A percentile compares a stretch with the other conserved stretches of the same genome.
Evolutionary conservation across 1,284 basidiomycete species (phyloP).

Genomic region (Trametes sp.): DNA sequence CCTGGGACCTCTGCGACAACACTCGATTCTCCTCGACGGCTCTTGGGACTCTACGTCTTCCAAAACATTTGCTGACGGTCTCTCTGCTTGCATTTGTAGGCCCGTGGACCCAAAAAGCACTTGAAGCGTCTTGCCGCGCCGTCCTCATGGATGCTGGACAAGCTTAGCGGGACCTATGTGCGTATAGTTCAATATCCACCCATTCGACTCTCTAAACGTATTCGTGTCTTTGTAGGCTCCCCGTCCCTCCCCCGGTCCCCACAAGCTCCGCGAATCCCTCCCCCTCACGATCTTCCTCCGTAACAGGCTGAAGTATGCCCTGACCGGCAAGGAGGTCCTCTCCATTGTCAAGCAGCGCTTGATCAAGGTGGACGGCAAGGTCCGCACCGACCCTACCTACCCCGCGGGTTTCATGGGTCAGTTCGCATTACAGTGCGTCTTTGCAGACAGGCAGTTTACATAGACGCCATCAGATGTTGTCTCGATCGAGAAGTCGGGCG

Average conservation of each 20-base stretch:
- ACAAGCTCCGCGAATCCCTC: slow-evolving; percentile 98
- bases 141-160: slow-evolving; percentile 99
- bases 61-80: slow-evolving; percentile 31
- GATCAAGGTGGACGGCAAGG: slow-evolving; percentile 99
- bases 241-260: slow-evolving; percentile 96
- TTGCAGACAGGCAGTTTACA: not conserved
- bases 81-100: slow-evolving; percentile 54
- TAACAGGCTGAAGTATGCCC: slow-evolving; percentile 99
- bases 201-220: slow-evolving; percentile 1
- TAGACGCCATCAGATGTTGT: slow-evolving; percentile 79
- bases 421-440: not conserved
- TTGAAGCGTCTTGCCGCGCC: slow-evolving; percentile 98
- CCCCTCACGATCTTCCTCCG: slow-evolving; percentile 95
- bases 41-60: slow-evolving; percentile 26
- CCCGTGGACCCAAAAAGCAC: slow-evolving; percentile 99
- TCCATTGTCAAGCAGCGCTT: slow-evolving; percentile 96
- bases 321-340: slow-evolving; percentile 96
- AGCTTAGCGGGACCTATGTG: slow-evolving; percentile 97
- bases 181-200: slow-evolving; percentile 44
- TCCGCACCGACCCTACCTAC: slow-evolving; percentile 97
- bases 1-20: slow-evolving; percentile 26
- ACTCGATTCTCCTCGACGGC: slow-evolving; percentile 23
- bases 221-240: slow-evolving; percentile 69
- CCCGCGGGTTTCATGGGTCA: slow-evolving; percentile 97
- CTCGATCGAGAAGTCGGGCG: slow-evolving; percentile 97